phyloP scores from a whole-genome alignment of 192 early-diverging fungal genomes.

The Kickxella alabastrina region DNA sequence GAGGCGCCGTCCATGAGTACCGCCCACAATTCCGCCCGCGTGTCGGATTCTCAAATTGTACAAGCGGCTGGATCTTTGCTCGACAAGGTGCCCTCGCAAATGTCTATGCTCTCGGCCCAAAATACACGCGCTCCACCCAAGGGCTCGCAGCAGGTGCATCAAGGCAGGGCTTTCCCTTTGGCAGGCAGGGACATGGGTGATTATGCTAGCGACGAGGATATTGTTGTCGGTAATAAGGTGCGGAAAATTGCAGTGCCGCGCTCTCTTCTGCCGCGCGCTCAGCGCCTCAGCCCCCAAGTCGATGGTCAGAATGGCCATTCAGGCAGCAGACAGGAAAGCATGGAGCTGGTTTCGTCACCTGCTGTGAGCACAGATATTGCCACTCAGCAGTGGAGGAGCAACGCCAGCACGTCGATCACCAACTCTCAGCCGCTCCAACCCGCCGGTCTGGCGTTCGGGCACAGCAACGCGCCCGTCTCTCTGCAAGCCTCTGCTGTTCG shows the following conservation, averaged over 20 bases:
- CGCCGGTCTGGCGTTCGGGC: no score
- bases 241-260: conserved; percentile 26
- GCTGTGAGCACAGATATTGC: background rate
- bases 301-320: background rate
- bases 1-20: background rate
- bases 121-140: no score
- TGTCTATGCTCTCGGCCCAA: background rate
- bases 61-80: background rate
- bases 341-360: background rate
- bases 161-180: background rate
- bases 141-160: background rate
- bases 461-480: no score
- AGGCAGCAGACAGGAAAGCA: background rate
- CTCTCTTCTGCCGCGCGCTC: conserved; percentile 11
- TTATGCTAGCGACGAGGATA: background rate
- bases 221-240: no score
- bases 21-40: background rate
- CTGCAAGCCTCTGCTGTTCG: no score
- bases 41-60: background rate
- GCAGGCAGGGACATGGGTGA: background rate
- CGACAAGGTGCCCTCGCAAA: no score
- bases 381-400: background rate
- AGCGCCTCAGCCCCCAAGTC: conserved; percentile 2
- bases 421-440: background rate
- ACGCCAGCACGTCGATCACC: background rate